A percentile compares a stretch with the other conserved stretches of the same genome.
Evolutionary conservation across 176 grass and related monocot species (phyloP).

Genomic region (Zea luxurians): DNA sequence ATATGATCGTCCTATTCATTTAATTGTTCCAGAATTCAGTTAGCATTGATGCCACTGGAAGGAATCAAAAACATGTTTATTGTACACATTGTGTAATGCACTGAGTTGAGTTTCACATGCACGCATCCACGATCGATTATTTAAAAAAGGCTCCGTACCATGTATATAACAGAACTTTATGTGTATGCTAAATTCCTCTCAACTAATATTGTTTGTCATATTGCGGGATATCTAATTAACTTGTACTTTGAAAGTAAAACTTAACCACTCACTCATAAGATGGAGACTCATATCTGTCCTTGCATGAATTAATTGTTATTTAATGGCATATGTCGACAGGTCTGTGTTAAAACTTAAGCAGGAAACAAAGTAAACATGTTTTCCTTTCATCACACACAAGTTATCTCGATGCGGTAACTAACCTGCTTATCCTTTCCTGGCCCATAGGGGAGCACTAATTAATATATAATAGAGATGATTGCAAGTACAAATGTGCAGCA

Average conservation of each 20-base stretch:
- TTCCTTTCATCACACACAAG: background rate
- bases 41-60: background rate
- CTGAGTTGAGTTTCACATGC: conserved; percentile 29
- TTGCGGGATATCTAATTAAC: background rate
- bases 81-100: no score
- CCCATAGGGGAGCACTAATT: background rate
- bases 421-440: background rate
- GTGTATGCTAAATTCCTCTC: background rate
- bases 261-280: background rate
- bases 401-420: background rate
- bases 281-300: background rate
- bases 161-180: background rate
- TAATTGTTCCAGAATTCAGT: conserved; percentile 12
- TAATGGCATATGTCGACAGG: background rate
- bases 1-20: background rate
- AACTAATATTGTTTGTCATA: background rate
- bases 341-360: background rate
- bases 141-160: conserved; percentile 8
- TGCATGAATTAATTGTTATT: background rate
- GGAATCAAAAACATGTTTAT: conserved; percentile 20
- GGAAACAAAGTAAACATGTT: background rate
- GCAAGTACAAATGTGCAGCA: background rate
- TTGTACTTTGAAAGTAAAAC: background rate
- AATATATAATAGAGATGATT: background rate
- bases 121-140: background rate